Conservation (phyloP, 129 eudicot genomes). For the Glebionis coronaria region DNA sequence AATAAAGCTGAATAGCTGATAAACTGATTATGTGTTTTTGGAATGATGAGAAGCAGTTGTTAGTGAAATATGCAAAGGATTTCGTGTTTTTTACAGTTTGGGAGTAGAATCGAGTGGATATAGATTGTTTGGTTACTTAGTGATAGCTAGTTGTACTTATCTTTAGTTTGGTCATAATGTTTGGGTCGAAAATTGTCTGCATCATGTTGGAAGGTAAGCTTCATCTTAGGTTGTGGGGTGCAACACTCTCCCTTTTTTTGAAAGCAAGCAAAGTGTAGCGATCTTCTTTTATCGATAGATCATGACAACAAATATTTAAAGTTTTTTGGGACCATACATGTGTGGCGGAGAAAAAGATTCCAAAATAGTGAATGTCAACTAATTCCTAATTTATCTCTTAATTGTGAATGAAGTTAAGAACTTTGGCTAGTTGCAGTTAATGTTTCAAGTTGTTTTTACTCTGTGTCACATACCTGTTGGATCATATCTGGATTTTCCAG, state of each 20-base stretch:
- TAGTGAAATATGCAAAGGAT: neutral
- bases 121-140: slow-evolving; percentile 9
- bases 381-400: neutral
- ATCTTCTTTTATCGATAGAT: neutral
- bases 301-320: slow-evolving; percentile 8
- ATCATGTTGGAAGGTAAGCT: neutral
- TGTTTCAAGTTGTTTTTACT: no score
- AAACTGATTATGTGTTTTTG: neutral
- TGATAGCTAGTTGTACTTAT: neutral
- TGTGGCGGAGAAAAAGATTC: neutral
- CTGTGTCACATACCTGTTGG: no score
- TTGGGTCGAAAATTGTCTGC: no score
- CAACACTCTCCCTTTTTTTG: neutral
- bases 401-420: neutral
- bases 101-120: neutral
- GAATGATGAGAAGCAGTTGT: neutral
- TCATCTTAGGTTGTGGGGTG: slow-evolving; percentile 1
- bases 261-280: slow-evolving; percentile 6
- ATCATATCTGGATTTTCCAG: no score
- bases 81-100: neutral
- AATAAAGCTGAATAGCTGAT: slow-evolving; percentile 7
- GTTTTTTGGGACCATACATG: slow-evolving; percentile 21
- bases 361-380: neutral
- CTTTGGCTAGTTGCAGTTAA: neutral
- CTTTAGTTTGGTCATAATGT: no score